Conservation (phyloP, 78 protist genomes). For the Diacronema lutheri region DNA sequence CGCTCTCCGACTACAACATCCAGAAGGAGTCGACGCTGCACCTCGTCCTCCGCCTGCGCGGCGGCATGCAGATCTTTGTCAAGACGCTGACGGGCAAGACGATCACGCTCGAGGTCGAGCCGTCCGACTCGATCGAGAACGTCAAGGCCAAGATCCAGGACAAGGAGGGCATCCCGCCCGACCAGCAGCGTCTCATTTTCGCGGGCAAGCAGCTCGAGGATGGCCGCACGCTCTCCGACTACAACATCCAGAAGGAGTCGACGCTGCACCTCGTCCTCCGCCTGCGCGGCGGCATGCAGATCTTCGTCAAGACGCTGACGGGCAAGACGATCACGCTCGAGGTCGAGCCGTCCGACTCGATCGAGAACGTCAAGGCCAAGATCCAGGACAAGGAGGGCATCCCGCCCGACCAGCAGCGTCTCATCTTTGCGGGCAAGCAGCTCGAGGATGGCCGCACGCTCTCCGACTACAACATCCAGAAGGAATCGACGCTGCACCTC, state of each 20-base stretch:
- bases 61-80: slow-evolving; percentile 86
- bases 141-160: slow-evolving; percentile 96
- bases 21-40: no score
- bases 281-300: slow-evolving; percentile 71
- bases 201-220: slow-evolving; percentile 72
- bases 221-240: slow-evolving; percentile 60
- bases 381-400: slow-evolving; percentile 99
- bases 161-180: slow-evolving; percentile 70
- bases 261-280: slow-evolving; percentile 93
- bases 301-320: slow-evolving; percentile 20
- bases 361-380: slow-evolving; percentile 94
- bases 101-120: slow-evolving; percentile 97
- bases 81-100: slow-evolving; percentile 98
- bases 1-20: no score
- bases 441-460: slow-evolving; percentile 99
- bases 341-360: slow-evolving; percentile 93
- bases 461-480: slow-evolving; percentile 97
- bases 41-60: no score
- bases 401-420: slow-evolving; percentile 99
- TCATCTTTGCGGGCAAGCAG: slow-evolving; percentile 99
- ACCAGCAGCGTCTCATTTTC: slow-evolving; percentile 65
- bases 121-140: slow-evolving; percentile 95
- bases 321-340: slow-evolving; percentile 87
- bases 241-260: slow-evolving; percentile 84
- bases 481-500: slow-evolving; percentile 67